Base-by-base conservation (phyloP, 768 basidiomycete genomes). In the Leccinellum luteum region DNA sequence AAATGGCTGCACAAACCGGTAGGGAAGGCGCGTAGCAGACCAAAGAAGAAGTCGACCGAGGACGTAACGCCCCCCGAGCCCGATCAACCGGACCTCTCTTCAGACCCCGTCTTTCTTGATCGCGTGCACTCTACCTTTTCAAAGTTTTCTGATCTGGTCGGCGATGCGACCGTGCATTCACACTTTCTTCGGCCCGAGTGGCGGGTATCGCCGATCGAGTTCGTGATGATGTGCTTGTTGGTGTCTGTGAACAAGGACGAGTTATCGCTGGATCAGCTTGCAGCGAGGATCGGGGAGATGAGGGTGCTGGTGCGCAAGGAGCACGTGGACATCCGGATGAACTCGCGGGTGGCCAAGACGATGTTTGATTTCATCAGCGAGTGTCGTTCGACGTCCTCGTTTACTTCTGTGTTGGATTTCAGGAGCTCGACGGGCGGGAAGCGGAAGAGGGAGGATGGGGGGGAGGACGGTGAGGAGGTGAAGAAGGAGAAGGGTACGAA, bases 201-300 rank as follows among this genome's bases (percentile, higher is more conserved):
- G 60, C 85, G 84, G 38, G 76, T 90, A 1, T 78, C 88, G 0
- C 90, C 90, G 0, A 74, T 89, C 41, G 90, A 92, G 67, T 83
- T 92, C 60, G 76, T 88, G 48, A 73, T 79, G 60, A 79, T 82
- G 49, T 75, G 75, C 21, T 63, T 87, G 4, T 69, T 90, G 21
- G 79, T 90, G 15, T 77, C 78, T 13, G 67, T 76, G n/a, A 74
- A 79, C 54, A 83, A 78, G 69, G 70, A 75, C 14, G 66, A 52
- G 12, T 61, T 81, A 55, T 66, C 73, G 3, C 41, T 74, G 59
- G 60, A 59, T 0, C 76, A 79, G 66, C 63, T 89, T 41, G 75
- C 80, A 1, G 60, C 65, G 19, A 79, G 76, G 0, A 77, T 88
- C 5, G 66, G 66, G 9, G 70, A 69, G 15, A 82, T 92, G 83